These are phyloP conservation scores for Podospora conica DNA, from an alignment of 495 filamentous ascomycete species.

Conservation along the genomic window DNA sequence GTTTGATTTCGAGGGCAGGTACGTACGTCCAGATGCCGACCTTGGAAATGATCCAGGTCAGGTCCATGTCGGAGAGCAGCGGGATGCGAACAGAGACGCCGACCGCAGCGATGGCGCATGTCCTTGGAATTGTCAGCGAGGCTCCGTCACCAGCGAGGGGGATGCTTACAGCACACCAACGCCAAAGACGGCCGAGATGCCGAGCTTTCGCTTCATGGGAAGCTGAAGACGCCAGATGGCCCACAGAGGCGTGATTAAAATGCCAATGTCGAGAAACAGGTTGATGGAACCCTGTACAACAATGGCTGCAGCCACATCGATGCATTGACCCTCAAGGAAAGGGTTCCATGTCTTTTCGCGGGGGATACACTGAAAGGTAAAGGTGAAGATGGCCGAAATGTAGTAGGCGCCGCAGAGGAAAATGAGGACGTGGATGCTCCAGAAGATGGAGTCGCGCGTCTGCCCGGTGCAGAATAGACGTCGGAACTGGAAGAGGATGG, in stretches of 20 bases:
- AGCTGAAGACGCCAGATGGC: conserved; percentile 27
- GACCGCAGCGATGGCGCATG: conserved; percentile 24
- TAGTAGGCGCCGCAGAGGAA: conserved; percentile 24
- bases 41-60: conserved; percentile 25
- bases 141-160: neutral
- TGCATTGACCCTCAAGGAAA: conserved; percentile 22
- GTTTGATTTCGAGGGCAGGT: too few relatives aligned
- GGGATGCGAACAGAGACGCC: conserved; percentile 25
- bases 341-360: conserved; percentile 25
- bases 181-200: conserved; percentile 29
- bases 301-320: conserved; percentile 20
- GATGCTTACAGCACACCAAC: conserved; percentile 25
- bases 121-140: conserved; percentile 9
- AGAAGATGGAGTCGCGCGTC: conserved; percentile 24
- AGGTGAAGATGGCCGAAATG: conserved; percentile 20
- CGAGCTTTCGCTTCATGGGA: conserved; percentile 27
- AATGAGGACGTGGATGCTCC: conserved; percentile 24
- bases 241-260: conserved; percentile 25
- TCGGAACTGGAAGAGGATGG: conserved; percentile 24
- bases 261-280: conserved; percentile 26
- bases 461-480: conserved; percentile 21
- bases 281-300: conserved; percentile 24
- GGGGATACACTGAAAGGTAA: conserved; percentile 25
- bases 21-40: conserved; percentile 30
- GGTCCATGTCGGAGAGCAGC: conserved; percentile 21